These are phyloP conservation scores for Prunus armeniaca DNA, from an alignment of 306 rosid species.

Conservation along the genomic window DNA sequence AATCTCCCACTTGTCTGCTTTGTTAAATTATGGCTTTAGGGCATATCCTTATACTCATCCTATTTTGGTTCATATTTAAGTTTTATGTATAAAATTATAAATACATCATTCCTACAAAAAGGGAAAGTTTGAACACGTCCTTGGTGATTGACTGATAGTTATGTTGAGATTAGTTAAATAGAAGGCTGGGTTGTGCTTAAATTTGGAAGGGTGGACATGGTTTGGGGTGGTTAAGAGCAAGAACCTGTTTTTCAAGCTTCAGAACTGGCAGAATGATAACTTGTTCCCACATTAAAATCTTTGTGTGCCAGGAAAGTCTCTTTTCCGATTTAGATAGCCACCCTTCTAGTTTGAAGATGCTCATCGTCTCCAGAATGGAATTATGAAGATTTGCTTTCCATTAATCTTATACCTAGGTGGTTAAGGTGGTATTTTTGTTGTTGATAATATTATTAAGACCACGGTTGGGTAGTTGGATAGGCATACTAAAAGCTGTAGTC, in stretches of 20 bases:
- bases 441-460: background rate
- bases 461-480: background rate
- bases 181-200: background rate
- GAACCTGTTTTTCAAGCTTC: background rate
- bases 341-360: background rate
- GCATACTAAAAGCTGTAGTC: background rate
- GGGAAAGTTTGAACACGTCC: background rate
- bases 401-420: background rate
- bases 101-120: background rate
- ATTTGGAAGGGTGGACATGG: background rate
- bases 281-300: background rate
- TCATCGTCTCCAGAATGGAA: background rate
- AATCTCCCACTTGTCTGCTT: background rate
- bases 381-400: background rate
- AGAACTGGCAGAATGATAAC: background rate
- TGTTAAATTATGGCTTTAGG: background rate
- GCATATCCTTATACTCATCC: background rate
- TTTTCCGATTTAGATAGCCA: background rate
- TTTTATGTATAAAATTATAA: background rate
- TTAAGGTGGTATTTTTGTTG: background rate
- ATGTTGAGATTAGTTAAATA: background rate
- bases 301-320: background rate
- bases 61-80: background rate
- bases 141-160: background rate
- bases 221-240: background rate